These are phyloP conservation scores for Viola odorata DNA, from an alignment of 345 rosid genomes.

Conservation along the genomic window DNA sequence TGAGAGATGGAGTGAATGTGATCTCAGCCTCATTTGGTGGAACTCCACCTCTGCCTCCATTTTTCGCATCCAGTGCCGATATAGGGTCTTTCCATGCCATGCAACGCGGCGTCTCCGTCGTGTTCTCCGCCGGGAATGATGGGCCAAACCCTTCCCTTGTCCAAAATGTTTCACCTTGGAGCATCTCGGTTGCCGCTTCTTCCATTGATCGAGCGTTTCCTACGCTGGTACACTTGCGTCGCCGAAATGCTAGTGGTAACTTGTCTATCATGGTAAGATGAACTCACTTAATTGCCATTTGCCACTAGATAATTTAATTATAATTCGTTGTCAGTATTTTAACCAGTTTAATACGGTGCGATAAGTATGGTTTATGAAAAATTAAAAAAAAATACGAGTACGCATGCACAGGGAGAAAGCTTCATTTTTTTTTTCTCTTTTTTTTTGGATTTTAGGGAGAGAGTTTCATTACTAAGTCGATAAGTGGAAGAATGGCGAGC, in stretches of 20 bases:
- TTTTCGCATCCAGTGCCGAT: slow-evolving; percentile 27
- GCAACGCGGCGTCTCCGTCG: slow-evolving; percentile 50
- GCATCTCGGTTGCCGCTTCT: slow-evolving; percentile 53
- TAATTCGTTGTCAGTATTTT: too few relatives aligned
- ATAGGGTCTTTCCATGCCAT: slow-evolving; percentile 54
- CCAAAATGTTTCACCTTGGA: slow-evolving; percentile 56
- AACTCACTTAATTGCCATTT: background rate
- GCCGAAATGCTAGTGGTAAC: background rate
- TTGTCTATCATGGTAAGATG: slow-evolving; percentile 38
- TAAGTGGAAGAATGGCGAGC: slow-evolving; percentile 35
- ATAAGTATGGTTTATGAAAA: too few relatives aligned
- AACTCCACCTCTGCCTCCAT: slow-evolving; percentile 40
- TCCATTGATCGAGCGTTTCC: slow-evolving; percentile 49
- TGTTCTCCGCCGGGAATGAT: slow-evolving; percentile 52
- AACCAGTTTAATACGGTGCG: too few relatives aligned
- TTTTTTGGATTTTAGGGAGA: slow-evolving; percentile 40
- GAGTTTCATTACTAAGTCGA: slow-evolving; percentile 43
- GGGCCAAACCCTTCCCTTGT: slow-evolving; percentile 41
- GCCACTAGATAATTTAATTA: background rate
- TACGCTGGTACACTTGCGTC: slow-evolving; percentile 27
- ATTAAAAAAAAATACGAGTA: too few relatives aligned
- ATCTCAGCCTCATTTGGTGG: slow-evolving; percentile 52
- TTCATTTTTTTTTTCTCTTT: too few relatives aligned
- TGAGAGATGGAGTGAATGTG: slow-evolving; percentile 43
- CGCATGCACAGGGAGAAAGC: background rate